phyloP scores from a whole-genome alignment of 495 filamentous ascomycete genomes.

The Darksidea phi region DNA sequence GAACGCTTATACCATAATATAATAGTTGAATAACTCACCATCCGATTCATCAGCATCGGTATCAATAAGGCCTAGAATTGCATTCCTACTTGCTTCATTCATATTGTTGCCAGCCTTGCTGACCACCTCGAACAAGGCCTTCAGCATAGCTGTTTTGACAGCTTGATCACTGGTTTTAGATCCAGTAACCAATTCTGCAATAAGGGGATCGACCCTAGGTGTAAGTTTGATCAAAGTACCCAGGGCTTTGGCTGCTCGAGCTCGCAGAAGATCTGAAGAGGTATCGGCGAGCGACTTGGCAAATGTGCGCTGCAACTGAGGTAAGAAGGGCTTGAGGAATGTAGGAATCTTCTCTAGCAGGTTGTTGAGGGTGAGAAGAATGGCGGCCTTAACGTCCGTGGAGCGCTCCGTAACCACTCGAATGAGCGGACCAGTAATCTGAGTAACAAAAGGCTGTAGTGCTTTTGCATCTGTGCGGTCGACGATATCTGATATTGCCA shows the following conservation, averaged over 20 bases:
- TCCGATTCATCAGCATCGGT: constrained; percentile 73
- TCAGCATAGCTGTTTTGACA: constrained; percentile 94
- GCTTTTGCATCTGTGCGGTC: constrained; percentile 82
- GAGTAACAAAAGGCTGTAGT: constrained; percentile 89
- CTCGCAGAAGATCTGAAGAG: constrained; percentile 82
- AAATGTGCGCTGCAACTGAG: constrained; percentile 94
- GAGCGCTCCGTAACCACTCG: constrained; percentile 95
- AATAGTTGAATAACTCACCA: constrained; percentile 35
- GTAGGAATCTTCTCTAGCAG: constrained; percentile 94
- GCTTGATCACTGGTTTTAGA: constrained; percentile 86
- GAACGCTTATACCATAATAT: constrained; percentile 31
- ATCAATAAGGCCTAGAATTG: constrained; percentile 84
- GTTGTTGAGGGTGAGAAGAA: constrained; percentile 90
- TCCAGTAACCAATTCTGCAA: constrained; percentile 85
- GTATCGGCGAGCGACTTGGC: constrained; percentile 92
- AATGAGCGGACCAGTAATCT: constrained; percentile 96
- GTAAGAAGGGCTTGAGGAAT: constrained; percentile 93
- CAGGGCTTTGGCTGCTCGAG: constrained; percentile 88
- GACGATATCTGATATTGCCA: constrained; percentile 93
- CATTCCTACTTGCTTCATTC: constrained; percentile 79
- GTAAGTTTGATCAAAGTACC: constrained; percentile 96
- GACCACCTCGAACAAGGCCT: constrained; percentile 92
- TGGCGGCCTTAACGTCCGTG: constrained; percentile 91
- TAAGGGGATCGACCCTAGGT: constrained; percentile 89
- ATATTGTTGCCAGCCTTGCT: constrained; percentile 92